Conservation (phyloP, 192 early-diverging fungal species). For the Backusella morwellensis region DNA sequence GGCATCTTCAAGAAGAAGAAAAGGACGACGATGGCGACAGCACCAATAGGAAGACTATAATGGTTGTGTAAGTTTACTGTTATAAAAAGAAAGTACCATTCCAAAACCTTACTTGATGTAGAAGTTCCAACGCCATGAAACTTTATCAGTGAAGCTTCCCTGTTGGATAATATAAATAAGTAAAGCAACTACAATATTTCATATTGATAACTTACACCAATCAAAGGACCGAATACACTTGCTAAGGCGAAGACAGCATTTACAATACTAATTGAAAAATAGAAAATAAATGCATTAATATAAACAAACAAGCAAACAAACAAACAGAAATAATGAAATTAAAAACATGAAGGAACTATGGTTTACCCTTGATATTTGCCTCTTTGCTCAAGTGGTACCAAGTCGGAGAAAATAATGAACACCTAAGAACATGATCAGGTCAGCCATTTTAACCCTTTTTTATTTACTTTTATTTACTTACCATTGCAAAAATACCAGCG, state of each 20-base stretch:
- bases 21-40: constrained; percentile 58
- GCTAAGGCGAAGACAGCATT: constrained; percentile 79
- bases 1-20: constrained; percentile 68
- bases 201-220: constrained; percentile 47
- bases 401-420: constrained; percentile 79
- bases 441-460: neutral
- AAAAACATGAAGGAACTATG: neutral
- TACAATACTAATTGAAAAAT: constrained; percentile 62
- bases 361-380: constrained; percentile 50
- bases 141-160: constrained; percentile 74
- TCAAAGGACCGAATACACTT: constrained; percentile 80
- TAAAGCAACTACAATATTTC: neutral
- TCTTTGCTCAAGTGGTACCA: constrained; percentile 73
- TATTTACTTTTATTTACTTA: neutral
- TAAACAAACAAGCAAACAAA: neutral
- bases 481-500: constrained; percentile 19
- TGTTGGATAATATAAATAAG: neutral
- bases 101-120: constrained; percentile 33
- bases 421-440: constrained; percentile 36
- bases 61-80: neutral
- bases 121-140: constrained; percentile 60
- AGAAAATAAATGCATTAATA: constrained; percentile 36
- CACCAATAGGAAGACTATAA: constrained; percentile 77
- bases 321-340: neutral
- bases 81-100: neutral